Conservation (phyloP, 2,329 filamentous ascomycete species). For the Xylaria hypoxylon region DNA sequence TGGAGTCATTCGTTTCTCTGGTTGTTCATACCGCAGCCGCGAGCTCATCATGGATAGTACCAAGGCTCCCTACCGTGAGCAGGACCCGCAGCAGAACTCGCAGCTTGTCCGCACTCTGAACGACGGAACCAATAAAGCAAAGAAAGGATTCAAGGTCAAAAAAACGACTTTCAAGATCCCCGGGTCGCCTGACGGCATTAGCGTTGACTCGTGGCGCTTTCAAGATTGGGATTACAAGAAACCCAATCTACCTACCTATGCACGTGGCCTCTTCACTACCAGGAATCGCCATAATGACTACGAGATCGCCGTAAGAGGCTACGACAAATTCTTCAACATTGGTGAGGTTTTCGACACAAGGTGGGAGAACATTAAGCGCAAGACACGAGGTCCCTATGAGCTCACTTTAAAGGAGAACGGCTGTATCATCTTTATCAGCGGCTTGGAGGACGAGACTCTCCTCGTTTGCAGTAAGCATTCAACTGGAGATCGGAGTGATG, state of each 20-base stretch:
- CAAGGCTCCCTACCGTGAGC: slow-evolving; percentile 71
- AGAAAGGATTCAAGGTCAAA: slow-evolving; percentile 76
- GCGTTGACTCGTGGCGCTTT: slow-evolving; percentile 91
- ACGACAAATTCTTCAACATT: slow-evolving; percentile 99
- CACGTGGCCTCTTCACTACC: slow-evolving; percentile 93
- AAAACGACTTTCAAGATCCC: slow-evolving; percentile 81
- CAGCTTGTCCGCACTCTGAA: slow-evolving; percentile 75
- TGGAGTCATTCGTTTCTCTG: background rate
- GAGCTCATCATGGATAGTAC: slow-evolving; percentile 50
- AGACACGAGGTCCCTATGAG: slow-evolving; percentile 90
- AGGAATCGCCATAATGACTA: slow-evolving; percentile 70
- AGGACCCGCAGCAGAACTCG: slow-evolving; percentile 76
- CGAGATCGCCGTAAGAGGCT: slow-evolving; percentile 89
- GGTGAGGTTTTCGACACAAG: slow-evolving; percentile 83
- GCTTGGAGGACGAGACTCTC: slow-evolving; percentile 87
- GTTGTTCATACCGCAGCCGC: slow-evolving; percentile 13
- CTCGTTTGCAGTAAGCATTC: slow-evolving; percentile 99
- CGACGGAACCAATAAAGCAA: slow-evolving; percentile 65
- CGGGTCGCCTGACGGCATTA: slow-evolving; percentile 70
- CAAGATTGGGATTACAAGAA: slow-evolving; percentile 98
- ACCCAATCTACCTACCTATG: slow-evolving; percentile 85
- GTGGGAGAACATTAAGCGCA: slow-evolving; percentile 80
- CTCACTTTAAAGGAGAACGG: slow-evolving; percentile 98
- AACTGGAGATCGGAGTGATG: slow-evolving; percentile 81
- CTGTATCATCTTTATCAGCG: slow-evolving; percentile 98